These are phyloP conservation scores for Didymella segeticola DNA, from an alignment of 2,329 filamentous ascomycete species.

Conservation along the genomic window DNA sequence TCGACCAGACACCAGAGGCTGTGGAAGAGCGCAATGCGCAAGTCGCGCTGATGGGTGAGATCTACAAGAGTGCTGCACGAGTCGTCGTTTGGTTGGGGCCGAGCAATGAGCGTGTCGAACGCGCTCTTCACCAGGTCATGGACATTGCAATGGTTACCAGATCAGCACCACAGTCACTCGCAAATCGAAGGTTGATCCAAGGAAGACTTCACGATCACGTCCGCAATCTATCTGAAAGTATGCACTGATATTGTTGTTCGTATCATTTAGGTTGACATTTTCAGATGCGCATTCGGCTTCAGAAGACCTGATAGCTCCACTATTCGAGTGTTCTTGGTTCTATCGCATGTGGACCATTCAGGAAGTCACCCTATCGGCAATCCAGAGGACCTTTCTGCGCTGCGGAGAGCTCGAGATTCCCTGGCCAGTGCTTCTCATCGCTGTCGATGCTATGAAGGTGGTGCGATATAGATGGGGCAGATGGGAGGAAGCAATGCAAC, in stretches of 20 bases:
- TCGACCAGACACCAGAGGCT: neutral
- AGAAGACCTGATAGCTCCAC: neutral
- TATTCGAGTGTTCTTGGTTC: constrained; percentile 9
- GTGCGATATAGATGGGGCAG: constrained; percentile 3
- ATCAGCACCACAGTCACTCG: neutral
- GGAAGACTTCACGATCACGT: neutral
- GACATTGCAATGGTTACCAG: neutral
- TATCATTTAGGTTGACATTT: neutral
- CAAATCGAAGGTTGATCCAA: neutral
- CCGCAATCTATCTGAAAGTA: neutral
- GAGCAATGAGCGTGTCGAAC: neutral
- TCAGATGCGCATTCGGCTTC: neutral
- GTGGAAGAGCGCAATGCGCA: constrained; percentile 11
- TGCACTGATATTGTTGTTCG: neutral
- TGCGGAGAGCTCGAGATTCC: constrained; percentile 2
- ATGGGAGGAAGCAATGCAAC: constrained; percentile 4
- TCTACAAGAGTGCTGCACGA: constrained; percentile 11
- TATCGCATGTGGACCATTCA: constrained; percentile 14
- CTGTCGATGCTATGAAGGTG: neutral
- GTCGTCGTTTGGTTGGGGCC: constrained; percentile 16
- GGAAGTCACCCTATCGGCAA: constrained; percentile 3
- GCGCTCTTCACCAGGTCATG: neutral
- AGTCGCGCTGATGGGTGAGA: constrained; percentile 17
- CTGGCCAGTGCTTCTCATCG: neutral
- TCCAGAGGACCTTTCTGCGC: constrained; percentile 1